phyloP scores from a whole-genome alignment of 2,329 filamentous ascomycete species.

The Curvularia verruculosa region DNA sequence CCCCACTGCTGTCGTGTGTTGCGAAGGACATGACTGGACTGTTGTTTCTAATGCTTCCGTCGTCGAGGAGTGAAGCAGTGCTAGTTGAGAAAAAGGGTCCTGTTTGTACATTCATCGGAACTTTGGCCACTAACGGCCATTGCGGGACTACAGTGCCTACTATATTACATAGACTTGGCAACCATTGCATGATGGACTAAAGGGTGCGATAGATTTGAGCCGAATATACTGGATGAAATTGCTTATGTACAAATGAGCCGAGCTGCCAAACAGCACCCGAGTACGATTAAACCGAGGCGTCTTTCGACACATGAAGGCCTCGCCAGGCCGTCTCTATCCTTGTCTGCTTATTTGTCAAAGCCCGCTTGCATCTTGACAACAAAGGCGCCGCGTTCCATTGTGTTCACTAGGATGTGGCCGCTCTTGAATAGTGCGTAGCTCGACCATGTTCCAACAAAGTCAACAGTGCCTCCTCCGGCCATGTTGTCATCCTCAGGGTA shows the following conservation, averaged over 20 bases:
- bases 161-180: neutral
- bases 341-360: constrained; percentile 2
- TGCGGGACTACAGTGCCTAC: neutral
- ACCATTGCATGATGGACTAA: neutral
- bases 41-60: neutral
- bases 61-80: neutral
- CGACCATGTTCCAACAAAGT: constrained; percentile 54
- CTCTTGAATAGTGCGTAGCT: constrained; percentile 51
- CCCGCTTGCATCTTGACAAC: constrained; percentile 44
- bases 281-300: neutral
- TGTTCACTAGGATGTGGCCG: constrained; percentile 50
- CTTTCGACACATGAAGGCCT: neutral
- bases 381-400: constrained; percentile 50
- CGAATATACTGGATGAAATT: neutral
- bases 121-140: no score
- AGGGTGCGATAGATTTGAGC: neutral
- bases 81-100: neutral
- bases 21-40: neutral
- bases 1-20: constrained; percentile 5
- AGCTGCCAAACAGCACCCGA: neutral
- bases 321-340: neutral
- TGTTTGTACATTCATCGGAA: no score
- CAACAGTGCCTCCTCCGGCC: constrained; percentile 47
- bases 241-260: neutral
- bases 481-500: constrained; percentile 53